These are phyloP conservation scores for Oryza glumipatula DNA, from an alignment of 176 grass and related monocot species.

Conservation along the genomic window DNA sequence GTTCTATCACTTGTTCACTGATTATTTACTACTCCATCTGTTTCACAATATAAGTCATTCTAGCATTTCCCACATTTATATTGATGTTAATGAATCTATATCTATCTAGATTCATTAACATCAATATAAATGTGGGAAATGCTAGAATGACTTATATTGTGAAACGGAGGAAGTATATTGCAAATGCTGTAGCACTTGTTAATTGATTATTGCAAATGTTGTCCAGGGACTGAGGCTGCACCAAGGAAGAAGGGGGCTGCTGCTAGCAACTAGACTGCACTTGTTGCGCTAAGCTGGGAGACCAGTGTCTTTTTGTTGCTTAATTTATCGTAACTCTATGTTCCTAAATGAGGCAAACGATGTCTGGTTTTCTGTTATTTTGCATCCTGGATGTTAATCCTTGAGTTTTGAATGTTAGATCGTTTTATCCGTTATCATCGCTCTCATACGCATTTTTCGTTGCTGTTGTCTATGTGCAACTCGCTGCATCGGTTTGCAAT, in stretches of 20 bases:
- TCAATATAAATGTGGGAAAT: no score
- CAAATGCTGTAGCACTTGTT: no score
- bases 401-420: conserved; percentile 37
- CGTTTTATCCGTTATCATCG: not conserved
- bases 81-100: no score
- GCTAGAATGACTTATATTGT: no score
- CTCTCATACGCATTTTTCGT: not conserved
- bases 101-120: no score
- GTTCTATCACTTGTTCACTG: no score
- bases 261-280: conserved; percentile 30
- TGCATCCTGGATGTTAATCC: conserved; percentile 39
- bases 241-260: conserved; percentile 69
- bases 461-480: not conserved
- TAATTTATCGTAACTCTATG: conserved; percentile 23
- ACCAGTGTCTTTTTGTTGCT: conserved; percentile 44
- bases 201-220: not conserved
- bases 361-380: conserved; percentile 44
- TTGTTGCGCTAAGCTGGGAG: not conserved
- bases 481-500: not conserved
- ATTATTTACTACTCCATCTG: not conserved
- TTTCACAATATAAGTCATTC: no score
- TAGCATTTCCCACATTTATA: no score
- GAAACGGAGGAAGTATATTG: no score
- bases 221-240: conserved; percentile 61
- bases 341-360: conserved; percentile 23